These are phyloP conservation scores for Cynanchum wilfordii DNA, from an alignment of 257 asterid genomes.

Conservation along the genomic window DNA sequence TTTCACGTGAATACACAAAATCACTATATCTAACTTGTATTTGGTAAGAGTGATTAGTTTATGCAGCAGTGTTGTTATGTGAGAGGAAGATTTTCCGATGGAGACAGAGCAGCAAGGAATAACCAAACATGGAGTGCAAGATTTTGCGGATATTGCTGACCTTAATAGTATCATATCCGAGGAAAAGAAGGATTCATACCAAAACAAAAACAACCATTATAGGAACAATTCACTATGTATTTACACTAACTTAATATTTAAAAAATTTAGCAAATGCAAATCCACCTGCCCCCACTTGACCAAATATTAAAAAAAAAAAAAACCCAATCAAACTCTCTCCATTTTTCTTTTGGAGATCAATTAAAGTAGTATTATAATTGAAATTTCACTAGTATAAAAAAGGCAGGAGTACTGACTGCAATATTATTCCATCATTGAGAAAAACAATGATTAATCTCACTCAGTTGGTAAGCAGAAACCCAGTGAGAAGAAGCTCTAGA, in stretches of 20 bases:
- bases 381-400: conserved; percentile 18
- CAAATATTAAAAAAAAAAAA: neutral
- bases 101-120: conserved; percentile 3
- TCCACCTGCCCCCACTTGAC: conserved; percentile 32
- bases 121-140: conserved; percentile 12
- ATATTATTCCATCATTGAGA: neutral
- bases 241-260: conserved; percentile 1
- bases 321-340: neutral
- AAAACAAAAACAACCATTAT: conserved; percentile 11
- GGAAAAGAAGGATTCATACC: conserved; percentile 23
- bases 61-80: neutral
- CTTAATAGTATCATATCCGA: conserved; percentile 18
- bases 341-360: conserved; percentile 1
- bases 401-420: neutral
- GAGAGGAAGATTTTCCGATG: neutral
- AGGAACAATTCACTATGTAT: conserved; percentile 17
- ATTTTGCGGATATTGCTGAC: conserved; percentile 25
- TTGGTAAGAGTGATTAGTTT: neutral
- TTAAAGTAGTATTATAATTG: neutral
- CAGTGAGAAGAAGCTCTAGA: conserved; percentile 28
- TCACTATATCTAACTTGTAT: neutral
- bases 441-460: conserved; percentile 22
- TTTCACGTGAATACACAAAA: no score
- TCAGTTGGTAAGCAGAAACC: conserved; percentile 22
- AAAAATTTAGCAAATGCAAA: conserved; percentile 10